Conservation (phyloP, 2,329 filamentous ascomycete genomes). For the Rhexocercosporidium sp. region DNA sequence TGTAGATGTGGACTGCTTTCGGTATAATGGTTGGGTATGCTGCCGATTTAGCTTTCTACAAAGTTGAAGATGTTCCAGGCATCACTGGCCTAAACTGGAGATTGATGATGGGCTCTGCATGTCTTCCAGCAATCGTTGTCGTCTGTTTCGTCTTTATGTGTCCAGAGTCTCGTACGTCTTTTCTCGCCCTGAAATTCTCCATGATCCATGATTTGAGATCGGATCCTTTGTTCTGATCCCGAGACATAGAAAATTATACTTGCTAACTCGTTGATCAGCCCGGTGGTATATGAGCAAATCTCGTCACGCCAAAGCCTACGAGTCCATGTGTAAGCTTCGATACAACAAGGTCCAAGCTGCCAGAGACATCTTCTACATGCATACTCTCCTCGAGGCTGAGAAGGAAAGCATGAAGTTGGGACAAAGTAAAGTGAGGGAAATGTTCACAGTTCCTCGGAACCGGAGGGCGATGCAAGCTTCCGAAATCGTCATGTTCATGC, state of each 20-base stretch:
- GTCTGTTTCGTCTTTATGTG: conserved; percentile 69
- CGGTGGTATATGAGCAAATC: conserved; percentile 72
- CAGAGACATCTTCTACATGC: conserved; percentile 68
- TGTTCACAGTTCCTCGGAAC: conserved; percentile 70
- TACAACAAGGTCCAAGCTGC: conserved; percentile 61
- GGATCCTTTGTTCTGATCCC: too few relatives aligned
- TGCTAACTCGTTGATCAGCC: too few relatives aligned
- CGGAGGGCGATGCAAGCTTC: conserved; percentile 75
- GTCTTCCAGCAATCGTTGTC: conserved; percentile 64
- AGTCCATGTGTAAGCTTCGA: conserved; percentile 51
- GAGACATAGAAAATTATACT: too few relatives aligned
- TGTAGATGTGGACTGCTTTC: conserved; percentile 65
- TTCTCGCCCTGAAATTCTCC: too few relatives aligned
- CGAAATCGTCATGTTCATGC: conserved; percentile 75
- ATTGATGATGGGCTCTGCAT: conserved; percentile 66
- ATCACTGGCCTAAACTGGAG: conserved; percentile 60
- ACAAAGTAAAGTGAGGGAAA: conserved; percentile 58
- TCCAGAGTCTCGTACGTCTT: conserved; percentile 67
- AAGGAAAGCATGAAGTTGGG: conserved; percentile 17
- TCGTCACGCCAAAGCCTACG: conserved; percentile 64
- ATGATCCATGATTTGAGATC: too few relatives aligned
- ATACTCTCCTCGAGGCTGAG: conserved; percentile 67
- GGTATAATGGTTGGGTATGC: conserved; percentile 66
- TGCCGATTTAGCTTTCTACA: conserved; percentile 61
- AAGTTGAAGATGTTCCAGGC: conserved; percentile 43